These are phyloP conservation scores for Ganoderma meredithae DNA, from an alignment of 1,284 basidiomycete genomes.

Conservation along the genomic window DNA sequence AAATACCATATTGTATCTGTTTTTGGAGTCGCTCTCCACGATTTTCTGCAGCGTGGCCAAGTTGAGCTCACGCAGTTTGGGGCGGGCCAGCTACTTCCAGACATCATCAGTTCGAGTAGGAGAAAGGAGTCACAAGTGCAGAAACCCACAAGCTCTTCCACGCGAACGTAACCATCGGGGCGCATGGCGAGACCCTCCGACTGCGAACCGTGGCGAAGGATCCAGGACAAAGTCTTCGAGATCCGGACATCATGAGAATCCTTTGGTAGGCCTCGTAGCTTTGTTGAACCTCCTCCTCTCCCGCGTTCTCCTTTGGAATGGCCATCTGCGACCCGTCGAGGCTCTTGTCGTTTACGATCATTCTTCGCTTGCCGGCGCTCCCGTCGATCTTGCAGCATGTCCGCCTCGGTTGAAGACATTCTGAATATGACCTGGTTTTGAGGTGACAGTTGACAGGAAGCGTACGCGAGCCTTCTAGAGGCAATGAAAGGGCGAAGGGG, in stretches of 20 bases:
- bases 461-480: background rate
- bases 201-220: slow-evolving; percentile 85
- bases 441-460: background rate
- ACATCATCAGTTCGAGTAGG: no score
- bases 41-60: slow-evolving; percentile 71
- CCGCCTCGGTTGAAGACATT: slow-evolving; percentile 3
- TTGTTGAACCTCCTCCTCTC: slow-evolving; percentile 37
- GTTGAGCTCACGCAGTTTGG: slow-evolving; percentile 46
- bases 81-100: slow-evolving; percentile 38
- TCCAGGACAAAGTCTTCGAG: slow-evolving; percentile 85
- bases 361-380: slow-evolving; percentile 18
- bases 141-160: slow-evolving; percentile 74
- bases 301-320: slow-evolving; percentile 14
- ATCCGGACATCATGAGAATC: slow-evolving; percentile 60
- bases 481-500: background rate
- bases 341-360: slow-evolving; percentile 21
- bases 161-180: slow-evolving; percentile 80
- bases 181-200: slow-evolving; percentile 80
- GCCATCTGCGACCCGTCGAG: slow-evolving; percentile 14
- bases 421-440: background rate
- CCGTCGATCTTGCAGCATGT: slow-evolving; percentile 8
- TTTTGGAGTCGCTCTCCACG: slow-evolving; percentile 79
- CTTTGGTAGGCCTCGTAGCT: slow-evolving; percentile 55
- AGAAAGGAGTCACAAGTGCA: slow-evolving; percentile 9
- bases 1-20: slow-evolving; percentile 75